Evolutionary conservation across 257 asterid genomes (phyloP), one percentile per base, ranked within the genome.

Genomic region (Fraxinus quadrangulata): DNA sequence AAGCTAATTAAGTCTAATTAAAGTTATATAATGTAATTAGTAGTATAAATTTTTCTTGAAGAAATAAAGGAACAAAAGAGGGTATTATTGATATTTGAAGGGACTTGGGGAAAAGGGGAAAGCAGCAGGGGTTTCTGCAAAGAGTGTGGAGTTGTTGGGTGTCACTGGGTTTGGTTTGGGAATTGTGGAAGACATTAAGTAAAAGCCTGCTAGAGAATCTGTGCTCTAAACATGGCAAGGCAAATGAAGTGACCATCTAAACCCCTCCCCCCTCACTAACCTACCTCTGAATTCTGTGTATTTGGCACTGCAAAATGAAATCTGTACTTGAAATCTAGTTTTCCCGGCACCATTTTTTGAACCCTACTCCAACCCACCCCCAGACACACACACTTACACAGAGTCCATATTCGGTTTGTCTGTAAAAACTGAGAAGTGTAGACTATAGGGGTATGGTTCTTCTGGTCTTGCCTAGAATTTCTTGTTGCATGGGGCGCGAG

Each of bases 161-260:
- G 30, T 78, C 76, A n/a, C 84, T 78, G 42, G 17, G 68, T 83
- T 78, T 80, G 76, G 88, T n/a, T n/a, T n/a, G n/a, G n/a, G 84
- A 78, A 86, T 40, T 79, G 79, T 61, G 71, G 82, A 81, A 84
- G 67, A 24, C 76, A 68, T 79, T 68, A 71, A 42, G 51, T 72
- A 80, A 80, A 86, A 71, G 77, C 75, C 86, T 86, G 89, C 82
- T 67, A 59, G 83, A 80, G 86, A 84, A 84, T 86, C 89, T 83
- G 77, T 75, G 75, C 65, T 61, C 87, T 82, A 87, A 84, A 89
- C 86, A 85, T 82, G 81, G 89, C 79, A 87, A 89, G 59, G 54
- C 87, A 77, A 70, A 84, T 78, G 86, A 89, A 85, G 42, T 79
- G 79, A 83, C 84, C 76, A 75, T 14, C 54, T 40, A 40, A 40